Evolutionary conservation across 805 yeast genomes (phyloP).

Genomic region (Starmerella ratchasimensis): DNA sequence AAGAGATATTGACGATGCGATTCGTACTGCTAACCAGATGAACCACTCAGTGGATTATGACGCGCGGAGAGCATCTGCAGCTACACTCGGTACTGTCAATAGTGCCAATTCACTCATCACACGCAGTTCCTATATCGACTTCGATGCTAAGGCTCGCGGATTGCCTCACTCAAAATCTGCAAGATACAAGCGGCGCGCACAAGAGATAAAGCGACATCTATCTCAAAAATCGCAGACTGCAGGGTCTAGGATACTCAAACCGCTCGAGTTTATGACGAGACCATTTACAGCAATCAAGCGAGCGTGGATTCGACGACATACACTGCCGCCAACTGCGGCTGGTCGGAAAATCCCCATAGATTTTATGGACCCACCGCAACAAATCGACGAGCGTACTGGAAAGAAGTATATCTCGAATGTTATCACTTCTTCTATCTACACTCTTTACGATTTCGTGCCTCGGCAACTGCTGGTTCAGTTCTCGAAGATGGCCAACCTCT

Average conservation of each 20-base stretch:
- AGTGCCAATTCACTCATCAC: constrained; percentile 9
- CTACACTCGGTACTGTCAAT: constrained; percentile 11
- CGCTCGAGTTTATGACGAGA: constrained; percentile 4
- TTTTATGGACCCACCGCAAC: constrained; percentile 23
- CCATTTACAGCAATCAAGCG: constrained; percentile 6
- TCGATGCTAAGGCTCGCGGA: constrained; percentile 4
- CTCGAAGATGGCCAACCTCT: constrained; percentile 81
- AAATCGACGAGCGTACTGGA: constrained; percentile 56
- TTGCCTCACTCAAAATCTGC: neutral
- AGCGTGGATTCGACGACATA: constrained; percentile 16
- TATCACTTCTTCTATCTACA: constrained; percentile 79
- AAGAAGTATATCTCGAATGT: constrained; percentile 50
- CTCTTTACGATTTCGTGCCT: constrained; percentile 68
- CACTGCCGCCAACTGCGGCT: constrained; percentile 38
- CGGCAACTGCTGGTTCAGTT: constrained; percentile 83
- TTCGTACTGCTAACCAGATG: constrained; percentile 8
- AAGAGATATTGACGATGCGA: constrained; percentile 15
- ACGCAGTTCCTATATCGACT: constrained; percentile 13
- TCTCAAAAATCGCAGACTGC: constrained; percentile 1
- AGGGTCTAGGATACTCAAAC: constrained; percentile 6
- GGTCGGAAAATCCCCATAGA: constrained; percentile 69
- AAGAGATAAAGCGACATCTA: neutral
- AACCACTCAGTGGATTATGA: neutral
- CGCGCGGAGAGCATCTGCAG: constrained; percentile 2
- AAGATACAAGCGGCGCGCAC: constrained; percentile 3